Base-by-base conservation (phyloP, 257 asterid genomes). In the Penstemon eatonii region DNA sequence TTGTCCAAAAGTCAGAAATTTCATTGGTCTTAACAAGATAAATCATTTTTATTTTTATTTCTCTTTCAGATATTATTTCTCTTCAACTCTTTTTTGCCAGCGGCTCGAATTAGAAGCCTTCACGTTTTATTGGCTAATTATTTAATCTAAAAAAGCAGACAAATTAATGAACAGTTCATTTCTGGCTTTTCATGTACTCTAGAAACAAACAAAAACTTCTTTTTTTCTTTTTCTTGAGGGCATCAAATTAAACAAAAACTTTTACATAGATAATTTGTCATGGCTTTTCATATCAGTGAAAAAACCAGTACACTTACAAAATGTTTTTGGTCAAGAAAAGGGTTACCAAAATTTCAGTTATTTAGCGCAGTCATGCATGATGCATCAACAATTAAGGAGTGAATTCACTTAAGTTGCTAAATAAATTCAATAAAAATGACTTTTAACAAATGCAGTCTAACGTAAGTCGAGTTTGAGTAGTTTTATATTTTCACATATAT, bases 241-340 rank as follows among this genome's bases (percentile, higher is more conserved):
- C 33, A 25, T 25, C 33, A 25, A n/a, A n/a, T n/a, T n/a, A n/a
- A 25, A 25, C 33, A 25, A 25, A 39, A 62, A 33, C 19, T 13
- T 9, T 40, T 39, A 13, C 15, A 57, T 11, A 57, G 12, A 42
- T 62, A 63, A 38, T 40, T 69, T 69, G 40, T 39, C n/a, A 13
- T 65, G 76, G 58, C 82, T 78, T 73, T 78, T 73, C 76, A 55
- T 69, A 61, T 13, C 56, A 42, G 41, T 55, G 76, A 73, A 73
- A 70, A 69, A 40, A 37, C 65, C 52, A 66, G 13, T 42, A 13
- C 49, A 43, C 60, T 25, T 25, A 25, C 33, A 33, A 60, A 73
- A 3, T 11, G 44, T 5, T 38, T 67, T 4, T 3, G 19, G 38
- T n/a, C 44, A 9, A 15, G 19, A 67, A 25, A 67, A 12, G 55